phyloP scores from a whole-genome alignment of 352 stramenopile species.

The Phytophthora tubulina region DNA sequence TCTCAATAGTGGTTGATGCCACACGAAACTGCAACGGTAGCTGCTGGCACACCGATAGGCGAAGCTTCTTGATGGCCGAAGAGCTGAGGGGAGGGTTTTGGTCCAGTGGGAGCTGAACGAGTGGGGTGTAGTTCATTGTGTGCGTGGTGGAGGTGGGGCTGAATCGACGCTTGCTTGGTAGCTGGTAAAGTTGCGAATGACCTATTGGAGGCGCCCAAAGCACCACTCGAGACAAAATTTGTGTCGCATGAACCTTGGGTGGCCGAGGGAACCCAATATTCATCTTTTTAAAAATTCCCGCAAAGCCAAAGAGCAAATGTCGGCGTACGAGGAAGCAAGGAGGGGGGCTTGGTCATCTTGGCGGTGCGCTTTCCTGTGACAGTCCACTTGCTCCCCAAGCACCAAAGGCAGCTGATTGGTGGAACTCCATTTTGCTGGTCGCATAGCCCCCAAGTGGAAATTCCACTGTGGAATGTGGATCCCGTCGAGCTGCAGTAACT shows the following conservation, averaged over 20 bases:
- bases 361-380: neutral
- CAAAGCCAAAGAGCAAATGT: neutral
- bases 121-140: conserved; percentile 24
- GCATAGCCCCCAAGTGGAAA: too few species aligned
- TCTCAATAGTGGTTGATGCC: conserved; percentile 39
- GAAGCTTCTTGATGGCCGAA: conserved; percentile 45
- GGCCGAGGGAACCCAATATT: neutral
- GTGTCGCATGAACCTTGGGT: conserved; percentile 27
- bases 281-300: neutral
- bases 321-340: too few species aligned
- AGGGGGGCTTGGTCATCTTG: too few species aligned
- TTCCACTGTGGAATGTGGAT: too few species aligned
- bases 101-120: conserved; percentile 5
- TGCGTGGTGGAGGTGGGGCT: neutral
- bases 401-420: too few species aligned
- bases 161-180: conserved; percentile 1
- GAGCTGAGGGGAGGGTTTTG: conserved; percentile 24
- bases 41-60: conserved; percentile 37
- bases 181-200: conserved; percentile 26
- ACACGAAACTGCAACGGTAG: conserved; percentile 60
- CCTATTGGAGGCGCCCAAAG: neutral
- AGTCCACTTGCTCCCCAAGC: neutral
- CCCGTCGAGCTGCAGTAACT: too few species aligned
- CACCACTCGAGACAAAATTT: neutral
- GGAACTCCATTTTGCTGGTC: neutral